phyloP scores from a whole-genome alignment of 805 yeast genomes.

The Metschnikowia vanudenii region DNA sequence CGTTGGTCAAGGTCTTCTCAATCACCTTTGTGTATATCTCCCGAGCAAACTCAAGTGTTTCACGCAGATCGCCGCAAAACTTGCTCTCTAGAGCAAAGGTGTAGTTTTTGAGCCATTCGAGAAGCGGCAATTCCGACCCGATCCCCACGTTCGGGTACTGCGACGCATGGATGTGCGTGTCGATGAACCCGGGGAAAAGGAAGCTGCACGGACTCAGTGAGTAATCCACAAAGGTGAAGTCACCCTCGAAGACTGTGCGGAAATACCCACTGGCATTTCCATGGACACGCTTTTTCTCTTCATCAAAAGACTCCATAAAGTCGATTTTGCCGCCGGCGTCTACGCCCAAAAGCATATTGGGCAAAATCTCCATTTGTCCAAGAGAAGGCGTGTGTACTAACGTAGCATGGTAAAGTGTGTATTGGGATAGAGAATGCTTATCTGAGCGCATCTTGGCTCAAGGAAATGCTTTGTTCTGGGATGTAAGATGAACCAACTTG shows the following conservation, averaged over 20 bases:
- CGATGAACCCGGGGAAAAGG: slow-evolving; percentile 55
- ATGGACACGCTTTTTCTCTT: slow-evolving; percentile 6
- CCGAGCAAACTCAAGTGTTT: slow-evolving; percentile 52
- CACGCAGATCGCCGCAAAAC: slow-evolving; percentile 31
- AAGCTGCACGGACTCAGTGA: slow-evolving; percentile 47
- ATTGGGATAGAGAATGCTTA: slow-evolving; percentile 10
- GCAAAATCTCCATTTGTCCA: slow-evolving; percentile 54
- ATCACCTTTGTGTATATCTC: slow-evolving; percentile 67
- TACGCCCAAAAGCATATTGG: slow-evolving; percentile 63
- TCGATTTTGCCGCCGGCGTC: slow-evolving; percentile 53
- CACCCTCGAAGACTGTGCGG: slow-evolving; percentile 1
- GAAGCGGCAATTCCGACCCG: slow-evolving; percentile 77
- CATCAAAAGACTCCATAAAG: slow-evolving; percentile 27
- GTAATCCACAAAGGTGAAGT: slow-evolving; percentile 23
- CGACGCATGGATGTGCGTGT: slow-evolving; percentile 47
- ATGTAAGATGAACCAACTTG: not conserved
- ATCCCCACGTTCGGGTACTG: slow-evolving; percentile 51
- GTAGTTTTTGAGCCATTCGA: slow-evolving; percentile 85
- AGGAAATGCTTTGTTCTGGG: not conserved
- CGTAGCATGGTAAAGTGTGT: slow-evolving; percentile 63
- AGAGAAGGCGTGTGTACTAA: slow-evolving; percentile 68
- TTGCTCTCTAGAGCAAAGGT: slow-evolving; percentile 88
- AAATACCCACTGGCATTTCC: slow-evolving; percentile 22
- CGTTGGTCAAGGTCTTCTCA: slow-evolving; percentile 65
- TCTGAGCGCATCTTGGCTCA: not conserved